Base-by-base conservation (phyloP, 2,329 filamentous ascomycete species). In the Verruconis gallopava region DNA sequence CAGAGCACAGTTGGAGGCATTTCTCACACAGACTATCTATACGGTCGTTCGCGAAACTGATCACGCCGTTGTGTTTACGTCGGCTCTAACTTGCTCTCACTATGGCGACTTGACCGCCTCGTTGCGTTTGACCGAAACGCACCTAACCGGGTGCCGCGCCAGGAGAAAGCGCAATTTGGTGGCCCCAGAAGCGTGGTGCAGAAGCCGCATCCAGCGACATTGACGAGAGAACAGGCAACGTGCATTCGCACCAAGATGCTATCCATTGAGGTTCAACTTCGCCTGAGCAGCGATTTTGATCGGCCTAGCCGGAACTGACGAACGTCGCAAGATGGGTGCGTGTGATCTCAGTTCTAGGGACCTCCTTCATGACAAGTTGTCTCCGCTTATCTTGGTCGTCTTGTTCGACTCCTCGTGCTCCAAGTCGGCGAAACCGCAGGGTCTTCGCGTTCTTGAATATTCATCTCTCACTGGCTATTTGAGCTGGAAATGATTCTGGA, bases 111-210 rank as follows among this genome's bases (percentile, higher is more conserved):
- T 86, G 80, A 11, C 67, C 74, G 49, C 81, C 75, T 0, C 63
- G 55, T 49, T 86, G 79, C 53, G 81, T 77, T 22, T 82, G 75
- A 2, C 64, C 64, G 50, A 84, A 79, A n/a, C n/a, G n/a, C 0
- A 83, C 77, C 0, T 81, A 80, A 2, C 85, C 67, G 0, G 81
- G 81, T 1, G 79, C 79, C 52, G 80, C 71, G 1, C 81, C 54
- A 1, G 81, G 49, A 0, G 77, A 77, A 13, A 60, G 65, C 2
- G 63, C 56, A 39, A 70, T 64, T 36, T 57, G 56, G 21, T 60
- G 56, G 1, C 66, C 67, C 32, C 63, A 63, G 30, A 51, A n/a
- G 33, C 3, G 12, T 37, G 12, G 32, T 42, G 11, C 32, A 30
- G 14, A 28, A 30, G 25, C 19, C 19, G 25, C 38, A 34, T n/a